Percentiles rank a stretch among this genome's conserved stretches.
phyloP scores from a whole-genome alignment of 2,329 filamentous ascomycete species.

The Talaromyces sp. region DNA sequence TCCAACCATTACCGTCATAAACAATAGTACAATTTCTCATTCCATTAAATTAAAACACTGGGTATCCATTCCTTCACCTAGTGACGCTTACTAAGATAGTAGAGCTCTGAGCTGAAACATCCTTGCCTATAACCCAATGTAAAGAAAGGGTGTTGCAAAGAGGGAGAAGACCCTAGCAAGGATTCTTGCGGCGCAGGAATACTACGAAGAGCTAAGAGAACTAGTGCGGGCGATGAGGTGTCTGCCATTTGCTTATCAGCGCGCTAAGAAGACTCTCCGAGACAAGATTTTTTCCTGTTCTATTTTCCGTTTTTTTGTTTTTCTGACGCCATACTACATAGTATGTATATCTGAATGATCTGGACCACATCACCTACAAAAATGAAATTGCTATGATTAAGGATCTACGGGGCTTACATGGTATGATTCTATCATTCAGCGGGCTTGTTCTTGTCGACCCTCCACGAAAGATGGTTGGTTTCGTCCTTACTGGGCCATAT shows the following conservation, averaged over 20 bases:
- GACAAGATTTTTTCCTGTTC: conserved; percentile 2
- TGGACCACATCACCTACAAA: not conserved
- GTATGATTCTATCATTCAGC: not conserved
- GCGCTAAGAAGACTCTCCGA: conserved; percentile 1
- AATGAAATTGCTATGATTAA: conserved; percentile 4
- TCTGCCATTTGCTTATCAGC: not conserved
- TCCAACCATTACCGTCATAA: too few relatives aligned
- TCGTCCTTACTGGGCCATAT: not conserved
- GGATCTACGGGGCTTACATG: not conserved
- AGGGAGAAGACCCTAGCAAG: conserved; percentile 4
- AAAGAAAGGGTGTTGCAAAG: not conserved
- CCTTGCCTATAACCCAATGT: not conserved
- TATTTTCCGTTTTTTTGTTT: conserved; percentile 1
- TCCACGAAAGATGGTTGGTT: not conserved
- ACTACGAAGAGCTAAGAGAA: not conserved
- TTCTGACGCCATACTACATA: not conserved
- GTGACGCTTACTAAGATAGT: not conserved
- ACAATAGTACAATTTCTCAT: too few relatives aligned
- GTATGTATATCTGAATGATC: not conserved
- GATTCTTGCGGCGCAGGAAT: not conserved
- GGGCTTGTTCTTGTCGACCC: not conserved
- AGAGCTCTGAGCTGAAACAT: not conserved
- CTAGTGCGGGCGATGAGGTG: too few relatives aligned
- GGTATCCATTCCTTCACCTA: too few relatives aligned
- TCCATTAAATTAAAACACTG: too few relatives aligned